Evolutionary conservation across 495 filamentous ascomycete genomes (phyloP).

Genomic region (Cladorrhinum samala): DNA sequence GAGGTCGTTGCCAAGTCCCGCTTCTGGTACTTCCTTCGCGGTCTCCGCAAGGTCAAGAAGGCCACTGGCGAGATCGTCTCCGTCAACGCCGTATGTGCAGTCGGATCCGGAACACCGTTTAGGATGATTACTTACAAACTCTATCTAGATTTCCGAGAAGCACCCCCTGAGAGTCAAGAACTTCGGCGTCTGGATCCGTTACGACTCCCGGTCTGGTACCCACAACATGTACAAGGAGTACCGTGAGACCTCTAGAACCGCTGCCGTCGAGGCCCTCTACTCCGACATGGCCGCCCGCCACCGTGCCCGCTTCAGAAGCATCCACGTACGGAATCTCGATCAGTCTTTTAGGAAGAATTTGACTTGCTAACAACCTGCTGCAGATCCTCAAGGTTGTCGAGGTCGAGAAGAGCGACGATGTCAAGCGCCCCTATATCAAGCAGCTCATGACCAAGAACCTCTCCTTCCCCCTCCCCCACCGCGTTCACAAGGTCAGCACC

Average conservation of each 20-base stretch:
- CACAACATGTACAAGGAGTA: constrained; percentile 99
- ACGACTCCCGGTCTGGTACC: constrained; percentile 98
- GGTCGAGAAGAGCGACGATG: constrained; percentile 81
- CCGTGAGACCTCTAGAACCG: constrained; percentile 91
- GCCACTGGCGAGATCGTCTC: constrained; percentile 97
- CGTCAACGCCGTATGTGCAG: constrained; percentile 79
- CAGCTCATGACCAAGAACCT: constrained; percentile 92
- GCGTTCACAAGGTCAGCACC: constrained; percentile 67
- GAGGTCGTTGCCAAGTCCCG: constrained; percentile 96
- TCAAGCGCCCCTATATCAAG: constrained; percentile 98
- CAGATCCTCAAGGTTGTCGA: constrained; percentile 98
- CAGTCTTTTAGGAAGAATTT: not conserved
- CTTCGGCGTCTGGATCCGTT: constrained; percentile 99
- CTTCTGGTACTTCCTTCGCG: constrained; percentile 99
- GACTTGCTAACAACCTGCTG: constrained; percentile 22
- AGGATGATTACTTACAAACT: constrained; percentile 3
- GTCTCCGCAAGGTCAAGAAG: constrained; percentile 99
- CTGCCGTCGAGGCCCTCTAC: constrained; percentile 94
- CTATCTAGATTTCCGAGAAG: constrained; percentile 89
- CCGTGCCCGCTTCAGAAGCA: constrained; percentile 92
- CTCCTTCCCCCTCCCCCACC: constrained; percentile 98
- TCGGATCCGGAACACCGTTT: constrained; percentile 3
- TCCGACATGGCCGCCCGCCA: constrained; percentile 99
- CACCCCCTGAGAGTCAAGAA: constrained; percentile 98
- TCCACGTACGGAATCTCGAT: constrained; percentile 66